Evolutionary conservation across 2,329 filamentous ascomycete species (phyloP).

Genomic region (Myriosclerotinia curreyana): DNA sequence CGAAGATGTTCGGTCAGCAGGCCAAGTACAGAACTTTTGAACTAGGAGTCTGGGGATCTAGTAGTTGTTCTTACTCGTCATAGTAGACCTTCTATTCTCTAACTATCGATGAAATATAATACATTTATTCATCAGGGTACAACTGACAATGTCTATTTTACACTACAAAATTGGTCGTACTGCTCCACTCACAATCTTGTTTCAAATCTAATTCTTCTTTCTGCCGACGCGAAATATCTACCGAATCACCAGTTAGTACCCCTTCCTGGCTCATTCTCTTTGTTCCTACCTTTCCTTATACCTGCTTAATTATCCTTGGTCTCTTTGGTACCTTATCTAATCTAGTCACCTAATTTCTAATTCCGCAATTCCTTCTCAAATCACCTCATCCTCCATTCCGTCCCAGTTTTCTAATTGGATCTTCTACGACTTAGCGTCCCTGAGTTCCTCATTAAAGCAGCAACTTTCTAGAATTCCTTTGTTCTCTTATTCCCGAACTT

Average conservation of each 20-base stretch:
- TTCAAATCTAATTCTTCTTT: not conserved
- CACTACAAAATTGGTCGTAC: not conserved
- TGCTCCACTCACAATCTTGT: not conserved
- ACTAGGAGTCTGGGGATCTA: too few species aligned
- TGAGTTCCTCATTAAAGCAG: not conserved
- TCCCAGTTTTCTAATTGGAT: not conserved
- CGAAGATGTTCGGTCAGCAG: too few species aligned
- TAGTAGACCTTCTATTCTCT: not conserved
- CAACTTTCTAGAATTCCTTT: not conserved
- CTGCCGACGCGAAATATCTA: not conserved
- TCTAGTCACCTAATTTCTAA: not conserved
- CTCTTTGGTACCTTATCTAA: not conserved
- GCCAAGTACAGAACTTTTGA: too few species aligned
- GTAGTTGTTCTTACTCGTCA: not conserved
- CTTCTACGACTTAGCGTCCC: not conserved
- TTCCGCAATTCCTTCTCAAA: not conserved
- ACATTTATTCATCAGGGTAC: not conserved
- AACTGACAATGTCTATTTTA: not conserved
- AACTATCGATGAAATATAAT: not conserved
- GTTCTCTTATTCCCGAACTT: conserved; percentile 10
- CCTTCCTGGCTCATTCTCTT: not conserved
- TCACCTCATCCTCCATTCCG: not conserved
- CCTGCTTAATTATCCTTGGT: not conserved
- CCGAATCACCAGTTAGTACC: not conserved
- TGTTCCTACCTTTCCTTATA: not conserved